These are phyloP conservation scores for Clarireedia hainanense DNA, from an alignment of 2,329 filamentous ascomycete genomes.

Conservation along the genomic window DNA sequence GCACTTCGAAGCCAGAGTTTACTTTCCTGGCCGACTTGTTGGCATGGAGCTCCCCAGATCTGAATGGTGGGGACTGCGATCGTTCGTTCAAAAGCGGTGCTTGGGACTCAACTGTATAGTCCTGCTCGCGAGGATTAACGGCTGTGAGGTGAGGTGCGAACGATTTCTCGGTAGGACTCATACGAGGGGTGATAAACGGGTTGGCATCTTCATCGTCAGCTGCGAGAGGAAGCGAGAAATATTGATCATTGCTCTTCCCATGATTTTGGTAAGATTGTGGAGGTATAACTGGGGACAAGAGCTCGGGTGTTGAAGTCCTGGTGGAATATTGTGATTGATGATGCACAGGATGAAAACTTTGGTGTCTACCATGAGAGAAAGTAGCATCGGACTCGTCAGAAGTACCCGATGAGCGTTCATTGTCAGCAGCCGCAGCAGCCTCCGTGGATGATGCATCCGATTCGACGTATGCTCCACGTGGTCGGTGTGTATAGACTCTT, in stretches of 20 bases:
- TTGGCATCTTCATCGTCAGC: conserved; percentile 14
- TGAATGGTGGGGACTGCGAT: conserved; percentile 27
- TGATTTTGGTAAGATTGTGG: neutral
- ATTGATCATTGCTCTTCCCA: conserved; percentile 13
- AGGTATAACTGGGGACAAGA: neutral
- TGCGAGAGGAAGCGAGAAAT: conserved; percentile 17
- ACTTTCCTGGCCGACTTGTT: conserved; percentile 32
- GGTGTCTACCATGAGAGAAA: conserved; percentile 16
- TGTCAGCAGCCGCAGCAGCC: conserved; percentile 22
- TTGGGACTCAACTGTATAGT: conserved; percentile 6
- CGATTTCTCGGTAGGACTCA: conserved; percentile 3
- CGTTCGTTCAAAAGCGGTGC: conserved; percentile 5
- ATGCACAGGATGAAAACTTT: conserved; percentile 3
- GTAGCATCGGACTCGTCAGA: conserved; percentile 26
- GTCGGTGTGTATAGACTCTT: conserved; percentile 17
- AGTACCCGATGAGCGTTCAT: conserved; percentile 25
- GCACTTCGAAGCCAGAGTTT: conserved; percentile 34
- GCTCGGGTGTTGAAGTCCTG: conserved; percentile 8
- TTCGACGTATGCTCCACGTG: conserved; percentile 14
- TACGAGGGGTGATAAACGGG: conserved; percentile 16
- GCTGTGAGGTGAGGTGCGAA: neutral
- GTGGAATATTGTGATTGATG: conserved; percentile 8
- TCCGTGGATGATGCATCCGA: conserved; percentile 17
- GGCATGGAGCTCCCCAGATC: conserved; percentile 31
- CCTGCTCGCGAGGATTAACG: neutral